phyloP scores from a whole-genome alignment of 73 alveolate species.

The Paramecium sexaurelia region DNA sequence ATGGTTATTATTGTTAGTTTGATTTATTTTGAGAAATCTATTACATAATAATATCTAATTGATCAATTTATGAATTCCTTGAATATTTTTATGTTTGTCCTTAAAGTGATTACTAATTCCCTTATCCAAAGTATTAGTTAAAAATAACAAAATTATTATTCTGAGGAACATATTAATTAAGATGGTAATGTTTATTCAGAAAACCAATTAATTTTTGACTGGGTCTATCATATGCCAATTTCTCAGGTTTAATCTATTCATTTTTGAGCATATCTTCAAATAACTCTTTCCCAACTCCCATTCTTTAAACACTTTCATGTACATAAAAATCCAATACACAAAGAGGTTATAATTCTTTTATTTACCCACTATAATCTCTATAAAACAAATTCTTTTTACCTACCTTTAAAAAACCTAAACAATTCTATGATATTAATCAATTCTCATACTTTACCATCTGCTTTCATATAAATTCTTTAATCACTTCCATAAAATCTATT shows the following conservation, averaged over 20 bases:
- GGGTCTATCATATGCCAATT: slow-evolving; percentile 97
- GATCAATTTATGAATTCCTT: not conserved
- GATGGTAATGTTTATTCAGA: slow-evolving; percentile 89
- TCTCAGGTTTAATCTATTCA: slow-evolving; percentile 85
- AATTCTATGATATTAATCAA: slow-evolving; percentile 15
- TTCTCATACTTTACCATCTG: slow-evolving; percentile 57
- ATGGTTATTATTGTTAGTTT: not conserved
- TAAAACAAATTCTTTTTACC: slow-evolving; percentile 85
- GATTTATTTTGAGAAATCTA: not conserved
- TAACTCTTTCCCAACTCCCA: slow-evolving; percentile 92
- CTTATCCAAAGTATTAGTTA: slow-evolving; percentile 78
- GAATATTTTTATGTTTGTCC: not conserved
- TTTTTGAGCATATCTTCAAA: slow-evolving; percentile 85
- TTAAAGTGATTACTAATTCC: not conserved
- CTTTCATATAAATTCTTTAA: slow-evolving; percentile 75
- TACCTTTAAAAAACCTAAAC: slow-evolving; percentile 85
- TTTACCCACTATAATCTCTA: slow-evolving; percentile 78
- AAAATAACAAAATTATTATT: slow-evolving; percentile 94
- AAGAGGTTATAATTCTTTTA: slow-evolving; percentile 87
- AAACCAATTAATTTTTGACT: slow-evolving; percentile 87
- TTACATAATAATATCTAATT: not conserved
- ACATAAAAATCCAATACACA: slow-evolving; percentile 97
- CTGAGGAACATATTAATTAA: slow-evolving; percentile 88
- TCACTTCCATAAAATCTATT: slow-evolving; percentile 69
- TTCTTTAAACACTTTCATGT: slow-evolving; percentile 89